Conservation (phyloP, 2,329 filamentous ascomycete genomes). For the Dendryphion nanum region DNA sequence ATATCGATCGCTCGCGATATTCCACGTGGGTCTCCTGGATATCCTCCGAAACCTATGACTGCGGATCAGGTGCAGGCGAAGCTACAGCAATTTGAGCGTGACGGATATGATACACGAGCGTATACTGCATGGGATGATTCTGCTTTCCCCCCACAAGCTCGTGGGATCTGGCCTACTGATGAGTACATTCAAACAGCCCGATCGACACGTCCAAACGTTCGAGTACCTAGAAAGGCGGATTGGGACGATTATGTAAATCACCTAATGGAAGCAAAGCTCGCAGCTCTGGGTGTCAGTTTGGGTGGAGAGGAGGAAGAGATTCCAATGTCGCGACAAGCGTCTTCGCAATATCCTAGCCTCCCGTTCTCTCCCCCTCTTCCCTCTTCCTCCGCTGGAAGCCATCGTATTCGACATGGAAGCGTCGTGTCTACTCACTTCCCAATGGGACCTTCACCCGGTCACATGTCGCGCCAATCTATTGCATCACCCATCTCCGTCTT, state of each 20-base stretch:
- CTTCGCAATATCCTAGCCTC: conserved; percentile 71
- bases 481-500: conserved; percentile 72
- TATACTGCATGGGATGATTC: conserved; percentile 58
- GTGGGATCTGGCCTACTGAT: conserved; percentile 65
- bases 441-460: conserved; percentile 54
- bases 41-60: conserved; percentile 44
- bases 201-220: conserved; percentile 57
- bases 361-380: conserved; percentile 83
- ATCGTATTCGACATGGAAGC: conserved; percentile 57
- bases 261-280: conserved; percentile 86
- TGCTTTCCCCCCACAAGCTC: conserved; percentile 53
- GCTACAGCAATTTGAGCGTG: conserved; percentile 64
- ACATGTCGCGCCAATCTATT: conserved; percentile 61
- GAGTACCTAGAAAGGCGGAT: conserved; percentile 67
- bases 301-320: conserved; percentile 69
- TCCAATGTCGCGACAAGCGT: conserved; percentile 69
- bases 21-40: conserved; percentile 41
- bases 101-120: conserved; percentile 67
- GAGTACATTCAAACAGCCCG: conserved; percentile 60
- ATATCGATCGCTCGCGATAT: conserved; percentile 46
- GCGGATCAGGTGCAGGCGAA: conserved; percentile 59
- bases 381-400: conserved; percentile 74
- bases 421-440: conserved; percentile 60
- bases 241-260: conserved; percentile 80
- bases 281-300: conserved; percentile 82